Conservation (phyloP, 2,329 filamentous ascomycete genomes). For the Thyridium curvatum region DNA sequence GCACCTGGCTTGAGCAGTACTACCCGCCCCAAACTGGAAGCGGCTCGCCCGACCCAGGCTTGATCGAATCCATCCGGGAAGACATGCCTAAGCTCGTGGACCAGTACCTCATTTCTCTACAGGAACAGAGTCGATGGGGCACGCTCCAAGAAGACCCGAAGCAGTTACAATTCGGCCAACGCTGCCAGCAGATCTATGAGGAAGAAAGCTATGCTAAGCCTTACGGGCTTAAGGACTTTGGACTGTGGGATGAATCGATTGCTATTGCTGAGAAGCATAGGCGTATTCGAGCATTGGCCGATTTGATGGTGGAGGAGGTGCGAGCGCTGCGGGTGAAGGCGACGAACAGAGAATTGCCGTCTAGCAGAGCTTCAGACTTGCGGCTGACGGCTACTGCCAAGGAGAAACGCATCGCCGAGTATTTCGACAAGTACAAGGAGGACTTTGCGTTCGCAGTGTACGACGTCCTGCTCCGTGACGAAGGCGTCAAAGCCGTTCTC, state of each 20-base stretch:
- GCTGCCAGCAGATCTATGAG: conserved; percentile 41
- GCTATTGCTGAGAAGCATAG: conserved; percentile 51
- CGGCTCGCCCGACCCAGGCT: conserved; percentile 24
- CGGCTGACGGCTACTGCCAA: conserved; percentile 38
- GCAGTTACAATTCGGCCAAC: conserved; percentile 32
- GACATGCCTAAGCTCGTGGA: conserved; percentile 46
- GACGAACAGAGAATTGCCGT: conserved; percentile 22
- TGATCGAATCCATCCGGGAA: conserved; percentile 39
- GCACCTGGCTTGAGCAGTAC: conserved; percentile 47
- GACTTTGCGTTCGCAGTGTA: conserved; percentile 74
- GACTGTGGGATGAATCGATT: conserved; percentile 53
- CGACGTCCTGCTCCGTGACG: conserved; percentile 64
- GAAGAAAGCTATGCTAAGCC: conserved; percentile 46
- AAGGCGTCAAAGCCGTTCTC: conserved; percentile 62
- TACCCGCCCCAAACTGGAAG: conserved; percentile 18
- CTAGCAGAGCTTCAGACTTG: conserved; percentile 28
- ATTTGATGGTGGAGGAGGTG: conserved; percentile 49
- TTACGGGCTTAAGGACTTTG: conserved; percentile 44
- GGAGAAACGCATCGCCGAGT: conserved; percentile 37
- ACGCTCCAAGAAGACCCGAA: conserved; percentile 36
- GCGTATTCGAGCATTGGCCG: conserved; percentile 47
- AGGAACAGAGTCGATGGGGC: conserved; percentile 47
- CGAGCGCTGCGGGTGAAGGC: conserved; percentile 30
- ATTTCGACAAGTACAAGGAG: conserved; percentile 60
- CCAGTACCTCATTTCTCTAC: conserved; percentile 45